Evolutionary conservation across 2,329 filamentous ascomycete genomes (phyloP).

Genomic region (Aspergillus proliferans): DNA sequence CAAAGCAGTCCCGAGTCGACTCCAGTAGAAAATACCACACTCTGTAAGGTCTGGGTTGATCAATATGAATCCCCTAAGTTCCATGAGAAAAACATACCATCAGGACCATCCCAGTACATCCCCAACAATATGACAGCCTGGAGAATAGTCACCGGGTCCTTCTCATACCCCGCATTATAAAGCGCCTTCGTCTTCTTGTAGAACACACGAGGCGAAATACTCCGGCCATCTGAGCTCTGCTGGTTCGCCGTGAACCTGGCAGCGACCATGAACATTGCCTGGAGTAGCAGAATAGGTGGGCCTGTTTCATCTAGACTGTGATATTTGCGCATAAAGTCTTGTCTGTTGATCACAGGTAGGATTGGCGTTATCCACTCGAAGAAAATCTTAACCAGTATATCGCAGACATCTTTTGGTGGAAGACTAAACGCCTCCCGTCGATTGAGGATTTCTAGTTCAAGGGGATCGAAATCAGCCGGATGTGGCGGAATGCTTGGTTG

Average conservation of each 20-base stretch:
- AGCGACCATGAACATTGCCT: slow-evolving; percentile 10
- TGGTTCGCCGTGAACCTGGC: slow-evolving; percentile 2
- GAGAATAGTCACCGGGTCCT: slow-evolving; percentile 1
- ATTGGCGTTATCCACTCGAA: slow-evolving; percentile 10
- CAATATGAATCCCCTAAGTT: neutral
- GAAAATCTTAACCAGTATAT: slow-evolving; percentile 8
- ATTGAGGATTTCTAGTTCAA: slow-evolving; percentile 9
- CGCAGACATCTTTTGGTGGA: slow-evolving; percentile 1
- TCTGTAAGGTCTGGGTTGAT: slow-evolving; percentile 8
- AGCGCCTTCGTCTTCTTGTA: slow-evolving; percentile 11
- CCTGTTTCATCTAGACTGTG: neutral
- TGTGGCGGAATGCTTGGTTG: neutral
- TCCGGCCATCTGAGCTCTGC: neutral
- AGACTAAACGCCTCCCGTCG: slow-evolving; percentile 8
- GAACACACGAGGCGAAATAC: slow-evolving; percentile 4
- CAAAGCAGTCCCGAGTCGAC: slow-evolving; percentile 9
- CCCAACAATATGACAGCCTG: slow-evolving; percentile 9
- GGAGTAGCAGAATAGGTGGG: slow-evolving; percentile 8
- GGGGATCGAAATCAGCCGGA: slow-evolving; percentile 5
- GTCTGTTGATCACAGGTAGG: slow-evolving; percentile 6
- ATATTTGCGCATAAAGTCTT: slow-evolving; percentile 9
- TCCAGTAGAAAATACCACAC: slow-evolving; percentile 12
- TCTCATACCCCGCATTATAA: slow-evolving; percentile 10
- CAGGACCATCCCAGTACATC: slow-evolving; percentile 10
- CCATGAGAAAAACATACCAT: slow-evolving; percentile 5